A percentile compares a stretch with the other conserved stretches of the same genome.
Conservation (phyloP, 306 rosid species). For the Glycine latifolia region DNA sequence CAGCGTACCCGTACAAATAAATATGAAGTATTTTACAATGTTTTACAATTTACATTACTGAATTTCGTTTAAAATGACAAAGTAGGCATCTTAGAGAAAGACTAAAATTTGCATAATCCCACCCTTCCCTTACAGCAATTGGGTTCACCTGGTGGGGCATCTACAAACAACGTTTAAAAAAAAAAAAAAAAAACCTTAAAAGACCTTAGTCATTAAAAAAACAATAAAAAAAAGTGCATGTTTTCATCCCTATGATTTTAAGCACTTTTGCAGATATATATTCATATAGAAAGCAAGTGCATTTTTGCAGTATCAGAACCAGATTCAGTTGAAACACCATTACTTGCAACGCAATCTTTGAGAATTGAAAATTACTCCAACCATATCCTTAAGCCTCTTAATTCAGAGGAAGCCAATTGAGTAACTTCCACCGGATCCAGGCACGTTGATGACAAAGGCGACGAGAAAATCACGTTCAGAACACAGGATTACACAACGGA, state of each 20-base stretch:
- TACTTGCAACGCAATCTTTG: constrained; percentile 29
- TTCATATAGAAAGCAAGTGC: not conserved
- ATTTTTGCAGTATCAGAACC: constrained; percentile 14
- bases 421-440: constrained; percentile 49
- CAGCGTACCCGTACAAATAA: not conserved
- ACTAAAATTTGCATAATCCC: not conserved
- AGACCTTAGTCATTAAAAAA: not conserved
- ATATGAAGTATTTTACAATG: not conserved
- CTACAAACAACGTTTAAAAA: too few species aligned
- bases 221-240: not conserved
- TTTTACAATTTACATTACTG: not conserved
- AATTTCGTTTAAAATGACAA: not conserved
- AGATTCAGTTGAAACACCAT: constrained; percentile 13
- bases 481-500: not conserved
- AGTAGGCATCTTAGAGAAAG: not conserved
- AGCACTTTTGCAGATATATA: not conserved
- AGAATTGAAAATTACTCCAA: not conserved
- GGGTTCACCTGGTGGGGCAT: too few species aligned
- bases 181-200: not conserved
- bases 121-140: too few species aligned
- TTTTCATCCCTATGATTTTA: not conserved
- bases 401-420: constrained; percentile 18
- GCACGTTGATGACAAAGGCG: not conserved
- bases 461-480: constrained; percentile 8
- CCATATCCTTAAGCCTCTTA: constrained; percentile 9